A percentile compares a stretch with the other conserved stretches of the same genome.
Conservation (phyloP, 2,329 filamentous ascomycete species). For the Cordyceps farinosa region DNA sequence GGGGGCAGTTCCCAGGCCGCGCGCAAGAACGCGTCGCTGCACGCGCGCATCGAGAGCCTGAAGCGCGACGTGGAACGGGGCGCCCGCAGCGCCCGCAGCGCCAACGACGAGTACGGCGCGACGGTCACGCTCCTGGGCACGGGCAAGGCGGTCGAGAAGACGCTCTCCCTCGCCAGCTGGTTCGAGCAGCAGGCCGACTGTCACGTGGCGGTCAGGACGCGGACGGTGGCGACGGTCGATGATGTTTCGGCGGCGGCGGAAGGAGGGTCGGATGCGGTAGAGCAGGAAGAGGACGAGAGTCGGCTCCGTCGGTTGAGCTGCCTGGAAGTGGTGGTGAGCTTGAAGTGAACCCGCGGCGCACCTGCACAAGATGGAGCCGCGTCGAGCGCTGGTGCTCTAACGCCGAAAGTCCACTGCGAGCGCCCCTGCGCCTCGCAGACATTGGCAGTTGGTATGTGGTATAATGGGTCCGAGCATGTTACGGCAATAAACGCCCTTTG, state of each 20-base stretch:
- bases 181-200: constrained; percentile 61
- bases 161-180: constrained; percentile 58
- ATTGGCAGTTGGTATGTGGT: too few relatives aligned
- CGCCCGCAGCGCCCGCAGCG: constrained; percentile 12
- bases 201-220: constrained; percentile 56
- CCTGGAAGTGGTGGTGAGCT: constrained; percentile 46
- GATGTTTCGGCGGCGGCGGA: constrained; percentile 45
- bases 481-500: background rate
- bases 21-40: constrained; percentile 44
- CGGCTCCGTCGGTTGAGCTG: constrained; percentile 49
- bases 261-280: constrained; percentile 17
- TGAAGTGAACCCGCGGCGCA: constrained; percentile 35
- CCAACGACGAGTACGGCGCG: constrained; percentile 26
- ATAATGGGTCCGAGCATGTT: background rate
- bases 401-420: background rate
- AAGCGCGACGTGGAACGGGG: constrained; percentile 28
- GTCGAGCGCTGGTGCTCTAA: background rate
- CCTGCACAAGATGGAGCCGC: background rate
- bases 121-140: constrained; percentile 60
- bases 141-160: constrained; percentile 63
- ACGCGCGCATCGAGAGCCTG: constrained; percentile 44
- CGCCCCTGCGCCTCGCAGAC: background rate
- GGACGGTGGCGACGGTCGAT: constrained; percentile 63
- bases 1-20: constrained; percentile 37
- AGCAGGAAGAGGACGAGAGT: constrained; percentile 35